Base-by-base conservation (phyloP, 495 filamentous ascomycete genomes). In the Trichoderma reesei region DNA sequence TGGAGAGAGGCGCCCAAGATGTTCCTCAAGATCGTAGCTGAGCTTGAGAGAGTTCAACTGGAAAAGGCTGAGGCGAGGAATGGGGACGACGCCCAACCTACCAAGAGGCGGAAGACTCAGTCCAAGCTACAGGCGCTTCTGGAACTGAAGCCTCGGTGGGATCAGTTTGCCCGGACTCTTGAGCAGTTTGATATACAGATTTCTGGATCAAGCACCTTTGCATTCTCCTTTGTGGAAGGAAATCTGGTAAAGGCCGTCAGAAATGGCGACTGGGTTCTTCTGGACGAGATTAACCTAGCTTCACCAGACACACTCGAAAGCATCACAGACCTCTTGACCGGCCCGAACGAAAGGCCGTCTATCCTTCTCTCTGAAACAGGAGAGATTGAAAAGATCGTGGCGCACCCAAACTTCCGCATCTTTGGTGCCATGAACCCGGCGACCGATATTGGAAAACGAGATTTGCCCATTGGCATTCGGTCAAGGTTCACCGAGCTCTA, bases 341-440 rank as follows among this genome's bases (percentile, higher is more conserved):
- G 86, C 4, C 79, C 81, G 26, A 84, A 84, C 63, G 83, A 80
- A 11, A 72, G 79, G 0, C 91, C 92, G 2, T 96, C 90, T 14
- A 85, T 99, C 42, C 77, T 97, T 13, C 83, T 99, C 36, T 90
- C 91, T 1, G 95, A 99, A 74, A 91, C 90, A 42, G 95, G 94
- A 61, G 89, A 92, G 65, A 87, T 92, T 33, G 90, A 97, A 72
- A 83, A 91, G 51, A 86, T 98, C 9, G 84, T 86, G 62, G 92
- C 92, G 2, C 94, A 99, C 72, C 88, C 90, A 3, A 84, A 96
- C 68, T 99, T 99, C 72, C 86, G 95, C 39, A 88, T 99, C 33
- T 98, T 99, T 74, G 95, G 90, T 33, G 94, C 94, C 54, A 99
- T 99, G 95, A 99, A 99, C 70, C 95, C 95, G 54, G 93, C 95